phyloP scores from a whole-genome alignment of 1,284 basidiomycete genomes.

The Veloboletus limbatus region DNA sequence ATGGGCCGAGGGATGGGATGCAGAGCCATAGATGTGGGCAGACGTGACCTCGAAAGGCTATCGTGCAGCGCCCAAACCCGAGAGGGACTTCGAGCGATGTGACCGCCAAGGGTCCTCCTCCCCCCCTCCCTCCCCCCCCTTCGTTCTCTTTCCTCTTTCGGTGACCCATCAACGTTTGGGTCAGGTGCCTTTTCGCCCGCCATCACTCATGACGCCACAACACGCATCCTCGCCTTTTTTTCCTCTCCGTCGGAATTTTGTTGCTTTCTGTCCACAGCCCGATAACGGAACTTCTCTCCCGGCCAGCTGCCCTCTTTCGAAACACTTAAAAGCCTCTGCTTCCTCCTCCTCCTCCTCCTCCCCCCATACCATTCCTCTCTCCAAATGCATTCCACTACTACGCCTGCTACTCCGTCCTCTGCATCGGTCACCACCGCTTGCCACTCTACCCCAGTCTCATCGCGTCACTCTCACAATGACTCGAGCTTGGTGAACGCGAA shows the following conservation, averaged over 20 bases:
- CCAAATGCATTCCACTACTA: conserved; percentile 26
- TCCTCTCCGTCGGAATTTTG: conserved; percentile 36
- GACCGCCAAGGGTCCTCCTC: conserved; percentile 32
- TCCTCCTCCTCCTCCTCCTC: neutral
- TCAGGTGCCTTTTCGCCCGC: conserved; percentile 34
- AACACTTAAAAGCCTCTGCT: conserved; percentile 31
- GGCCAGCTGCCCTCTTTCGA: no score
- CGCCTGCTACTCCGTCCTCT: neutral
- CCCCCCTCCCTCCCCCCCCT: no score
- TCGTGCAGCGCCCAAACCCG: conserved; percentile 35
- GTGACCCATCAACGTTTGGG: conserved; percentile 21
- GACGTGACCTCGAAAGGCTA: conserved; percentile 35
- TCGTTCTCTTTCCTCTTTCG: conserved; percentile 22
- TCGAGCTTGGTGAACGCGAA: conserved; percentile 35
- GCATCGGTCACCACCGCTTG: no score
- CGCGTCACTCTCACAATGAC: conserved; percentile 22
- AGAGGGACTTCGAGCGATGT: conserved; percentile 34
- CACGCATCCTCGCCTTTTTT: no score
- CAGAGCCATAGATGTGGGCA: conserved; percentile 26
- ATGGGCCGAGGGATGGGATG: conserved; percentile 11
- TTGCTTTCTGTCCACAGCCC: conserved; percentile 35
- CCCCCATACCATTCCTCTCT: neutral
- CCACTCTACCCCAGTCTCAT: conserved; percentile 21
- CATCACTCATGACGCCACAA: conserved; percentile 37
- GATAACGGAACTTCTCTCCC: conserved; percentile 37